Evolutionary conservation across 306 rosid genomes (phyloP).

Genomic region (Lupinus albus): DNA sequence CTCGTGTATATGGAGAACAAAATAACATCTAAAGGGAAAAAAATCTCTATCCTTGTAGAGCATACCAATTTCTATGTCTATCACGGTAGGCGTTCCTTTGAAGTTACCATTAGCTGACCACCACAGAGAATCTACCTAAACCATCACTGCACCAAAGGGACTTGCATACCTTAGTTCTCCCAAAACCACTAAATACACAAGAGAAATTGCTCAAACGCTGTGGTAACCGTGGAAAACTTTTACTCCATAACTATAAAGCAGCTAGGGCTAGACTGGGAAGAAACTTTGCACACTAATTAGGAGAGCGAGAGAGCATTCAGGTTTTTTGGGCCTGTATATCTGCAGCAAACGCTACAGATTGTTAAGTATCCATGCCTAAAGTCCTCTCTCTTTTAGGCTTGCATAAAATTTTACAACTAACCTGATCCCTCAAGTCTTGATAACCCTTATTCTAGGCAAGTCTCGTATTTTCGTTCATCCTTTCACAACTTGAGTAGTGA

Average conservation of each 20-base stretch:
- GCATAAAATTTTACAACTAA: not conserved
- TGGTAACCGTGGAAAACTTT: not conserved
- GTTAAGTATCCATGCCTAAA: not conserved
- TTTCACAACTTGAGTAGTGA: slow-evolving; percentile 23
- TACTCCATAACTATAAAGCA: not conserved
- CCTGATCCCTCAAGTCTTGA: not conserved
- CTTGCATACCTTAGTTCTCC: not conserved
- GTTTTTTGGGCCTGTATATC: not conserved
- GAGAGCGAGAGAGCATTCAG: not conserved
- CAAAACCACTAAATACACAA: slow-evolving; percentile 2
- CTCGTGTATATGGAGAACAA: not conserved
- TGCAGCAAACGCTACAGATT: no score
- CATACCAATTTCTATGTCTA: not conserved
- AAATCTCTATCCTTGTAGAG: no score
- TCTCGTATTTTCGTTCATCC: not conserved
- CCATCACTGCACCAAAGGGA: slow-evolving; percentile 2
- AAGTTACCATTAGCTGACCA: slow-evolving; percentile 14
- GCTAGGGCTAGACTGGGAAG: slow-evolving; percentile 2
- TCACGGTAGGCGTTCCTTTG: not conserved
- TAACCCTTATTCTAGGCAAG: not conserved
- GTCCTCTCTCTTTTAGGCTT: not conserved
- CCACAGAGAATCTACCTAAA: slow-evolving; percentile 9
- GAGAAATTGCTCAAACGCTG: slow-evolving; percentile 18
- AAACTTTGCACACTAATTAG: not conserved
- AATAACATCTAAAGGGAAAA: no score